Base-by-base conservation (phyloP, 495 filamentous ascomycete species). In the Platismatia glauca region DNA sequence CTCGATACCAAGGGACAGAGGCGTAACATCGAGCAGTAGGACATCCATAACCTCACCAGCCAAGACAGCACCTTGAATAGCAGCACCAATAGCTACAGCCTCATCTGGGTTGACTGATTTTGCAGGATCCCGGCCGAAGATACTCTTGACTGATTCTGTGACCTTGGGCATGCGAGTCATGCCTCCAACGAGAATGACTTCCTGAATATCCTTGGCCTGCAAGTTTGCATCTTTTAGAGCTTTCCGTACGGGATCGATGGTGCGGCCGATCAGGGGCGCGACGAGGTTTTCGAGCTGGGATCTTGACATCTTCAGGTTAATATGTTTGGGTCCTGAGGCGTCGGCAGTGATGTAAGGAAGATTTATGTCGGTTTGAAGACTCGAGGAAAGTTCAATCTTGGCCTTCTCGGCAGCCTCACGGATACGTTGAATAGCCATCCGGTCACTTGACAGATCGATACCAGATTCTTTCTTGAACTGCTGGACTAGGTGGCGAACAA, bases 111-210 rank as follows among this genome's bases (percentile, higher is more conserved):
- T 98, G 76, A 98, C 94, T 43, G 94, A 92, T 84, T 98, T 98
- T 74, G 95, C 89, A 66, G 94, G 91, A 39, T 98, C 94, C 75
- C 94, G 95, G 67, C 95, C 93, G 77, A 98, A 98, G 75, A 97
- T 91, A 78, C 80, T 85, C 86, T 95, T 96, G 71, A 97, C 94
- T 41, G 91, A 95, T 80, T 97, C 92, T 66, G 86, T 86, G 70
- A 98, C 94, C 86, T 97, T 98, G 71, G 94, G 94, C 94, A 98
- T 98, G 80, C 94, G 95, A 68, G 95, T 97, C 94, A 97, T 97
- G 78, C 94, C 94, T 84, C 94, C 94, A 60, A 98, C 94, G 33
- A 98, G 87, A 74, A 98, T 97, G 70, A 98, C 90, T 72, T 98
- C 94, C 79, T 98, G 91, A 76, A 98, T 95, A 60, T 98, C 95